phyloP scores from a whole-genome alignment of 495 filamentous ascomycete genomes.

The Penicillium pancosmium region DNA sequence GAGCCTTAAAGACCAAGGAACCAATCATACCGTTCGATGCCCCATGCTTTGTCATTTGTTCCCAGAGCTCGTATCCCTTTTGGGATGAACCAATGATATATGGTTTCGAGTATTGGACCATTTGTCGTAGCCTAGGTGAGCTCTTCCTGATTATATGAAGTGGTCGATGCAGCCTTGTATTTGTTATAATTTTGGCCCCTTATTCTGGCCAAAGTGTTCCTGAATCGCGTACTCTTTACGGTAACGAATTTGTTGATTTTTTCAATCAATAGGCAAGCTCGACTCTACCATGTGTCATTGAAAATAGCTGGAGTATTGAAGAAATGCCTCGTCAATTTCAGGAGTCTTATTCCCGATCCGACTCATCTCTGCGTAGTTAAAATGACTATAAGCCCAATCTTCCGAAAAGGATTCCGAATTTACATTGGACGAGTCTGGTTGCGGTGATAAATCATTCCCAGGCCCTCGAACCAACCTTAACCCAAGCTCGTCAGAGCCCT shows the following conservation, averaged over 20 bases:
- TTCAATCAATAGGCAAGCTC: too few species aligned
- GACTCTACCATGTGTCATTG: not conserved
- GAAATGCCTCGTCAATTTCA: constrained; percentile 24
- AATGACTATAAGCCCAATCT: constrained; percentile 14
- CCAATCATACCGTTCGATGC: not conserved
- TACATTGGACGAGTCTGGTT: not conserved
- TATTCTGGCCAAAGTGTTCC: too few species aligned
- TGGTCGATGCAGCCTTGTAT: too few species aligned
- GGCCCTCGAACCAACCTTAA: not conserved
- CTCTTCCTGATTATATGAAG: too few species aligned
- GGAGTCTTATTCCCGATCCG: constrained; percentile 26
- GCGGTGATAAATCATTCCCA: not conserved
- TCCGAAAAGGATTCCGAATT: not conserved
- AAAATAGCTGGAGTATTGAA: constrained; percentile 16
- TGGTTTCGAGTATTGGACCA: too few species aligned
- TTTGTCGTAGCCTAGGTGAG: too few species aligned
- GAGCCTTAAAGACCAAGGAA: not conserved
- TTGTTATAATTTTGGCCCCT: too few species aligned
- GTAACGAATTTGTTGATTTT: too few species aligned
- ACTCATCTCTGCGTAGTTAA: constrained; percentile 30
- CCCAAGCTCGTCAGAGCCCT: not conserved
- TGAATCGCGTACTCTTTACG: too few species aligned
- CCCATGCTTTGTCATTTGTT: not conserved
- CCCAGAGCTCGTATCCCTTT: not conserved
- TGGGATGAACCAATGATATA: too few species aligned